Conservation (phyloP, 1,284 basidiomycete species). For the Hemileccinum hortonii region DNA sequence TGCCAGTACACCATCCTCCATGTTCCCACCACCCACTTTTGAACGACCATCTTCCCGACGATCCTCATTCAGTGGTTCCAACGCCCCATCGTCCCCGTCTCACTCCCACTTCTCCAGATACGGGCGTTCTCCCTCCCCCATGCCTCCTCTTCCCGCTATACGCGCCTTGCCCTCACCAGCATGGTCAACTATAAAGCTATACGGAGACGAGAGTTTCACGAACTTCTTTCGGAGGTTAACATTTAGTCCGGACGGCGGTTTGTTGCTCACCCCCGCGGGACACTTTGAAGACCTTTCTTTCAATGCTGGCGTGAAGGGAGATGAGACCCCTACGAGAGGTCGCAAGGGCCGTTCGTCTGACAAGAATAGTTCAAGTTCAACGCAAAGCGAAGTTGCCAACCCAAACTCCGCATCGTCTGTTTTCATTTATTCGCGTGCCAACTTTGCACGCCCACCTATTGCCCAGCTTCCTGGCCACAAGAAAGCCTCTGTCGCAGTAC, state of each 20-base stretch:
- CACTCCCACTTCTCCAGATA: conserved; percentile 50
- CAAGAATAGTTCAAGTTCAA: conserved; percentile 25
- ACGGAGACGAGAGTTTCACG: conserved; percentile 93
- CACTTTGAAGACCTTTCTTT: conserved; percentile 90
- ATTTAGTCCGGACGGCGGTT: conserved; percentile 92
- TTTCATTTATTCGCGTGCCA: conserved; percentile 94
- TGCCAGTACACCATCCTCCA: conserved; percentile 57
- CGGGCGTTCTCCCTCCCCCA: conserved; percentile 86
- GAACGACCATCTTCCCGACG: conserved; percentile 72
- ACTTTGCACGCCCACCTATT: conserved; percentile 87
- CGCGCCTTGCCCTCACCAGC: conserved; percentile 55
- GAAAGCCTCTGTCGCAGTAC: conserved; percentile 90
- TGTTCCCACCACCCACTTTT: conserved; percentile 73
- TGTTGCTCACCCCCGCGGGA: conserved; percentile 93
- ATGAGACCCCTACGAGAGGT: conserved; percentile 51
- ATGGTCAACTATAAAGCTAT: conserved; percentile 66
- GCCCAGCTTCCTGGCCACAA: conserved; percentile 96
- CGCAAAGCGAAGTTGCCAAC: conserved; percentile 27
- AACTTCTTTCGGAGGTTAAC: conserved; percentile 94
- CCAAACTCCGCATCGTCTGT: conserved; percentile 63
- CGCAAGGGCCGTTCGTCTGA: conserved; percentile 52
- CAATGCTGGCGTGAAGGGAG: conserved; percentile 30
- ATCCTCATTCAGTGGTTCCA: conserved; percentile 84
- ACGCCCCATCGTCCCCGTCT: conserved; percentile 71
- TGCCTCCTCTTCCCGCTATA: conserved; percentile 87